A percentile compares a stretch with the other conserved stretches of the same genome.
Evolutionary conservation across 2,329 filamentous ascomycete genomes (phyloP).

Genomic region (Colletotrichum lindemuthianum): DNA sequence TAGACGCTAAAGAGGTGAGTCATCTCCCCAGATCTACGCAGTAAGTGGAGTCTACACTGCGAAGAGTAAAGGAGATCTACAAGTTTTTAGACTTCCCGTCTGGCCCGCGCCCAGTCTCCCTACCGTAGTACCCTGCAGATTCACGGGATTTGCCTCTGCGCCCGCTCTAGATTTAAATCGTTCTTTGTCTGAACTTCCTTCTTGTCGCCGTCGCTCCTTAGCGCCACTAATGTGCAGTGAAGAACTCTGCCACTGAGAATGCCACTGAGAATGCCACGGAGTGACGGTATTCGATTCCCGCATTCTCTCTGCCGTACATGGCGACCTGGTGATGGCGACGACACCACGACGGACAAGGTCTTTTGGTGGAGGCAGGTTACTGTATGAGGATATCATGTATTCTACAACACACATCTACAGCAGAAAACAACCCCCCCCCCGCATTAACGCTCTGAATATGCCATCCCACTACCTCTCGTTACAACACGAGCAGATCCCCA

Average conservation of each 20-base stretch:
- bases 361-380: background rate
- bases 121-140: background rate
- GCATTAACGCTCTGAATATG: background rate
- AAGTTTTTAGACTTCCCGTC: slow-evolving; percentile 26
- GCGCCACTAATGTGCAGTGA: slow-evolving; percentile 3
- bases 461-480: slow-evolving; percentile 36
- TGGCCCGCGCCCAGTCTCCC: background rate
- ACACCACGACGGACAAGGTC: background rate
- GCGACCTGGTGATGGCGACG: background rate
- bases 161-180: background rate
- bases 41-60: background rate
- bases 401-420: slow-evolving; percentile 18
- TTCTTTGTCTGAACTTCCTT: slow-evolving; percentile 26
- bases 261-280: background rate
- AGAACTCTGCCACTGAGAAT: background rate
- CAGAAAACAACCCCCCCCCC: background rate
- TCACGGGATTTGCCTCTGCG: background rate
- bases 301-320: background rate
- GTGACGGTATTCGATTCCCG: background rate
- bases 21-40: background rate
- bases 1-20: background rate
- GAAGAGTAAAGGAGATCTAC: background rate
- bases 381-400: slow-evolving; percentile 26
- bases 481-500: slow-evolving; percentile 77
- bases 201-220: background rate